phyloP scores from a whole-genome alignment of 225 moss, liverwort and hornwort species.

The Polytrichum formosum region DNA sequence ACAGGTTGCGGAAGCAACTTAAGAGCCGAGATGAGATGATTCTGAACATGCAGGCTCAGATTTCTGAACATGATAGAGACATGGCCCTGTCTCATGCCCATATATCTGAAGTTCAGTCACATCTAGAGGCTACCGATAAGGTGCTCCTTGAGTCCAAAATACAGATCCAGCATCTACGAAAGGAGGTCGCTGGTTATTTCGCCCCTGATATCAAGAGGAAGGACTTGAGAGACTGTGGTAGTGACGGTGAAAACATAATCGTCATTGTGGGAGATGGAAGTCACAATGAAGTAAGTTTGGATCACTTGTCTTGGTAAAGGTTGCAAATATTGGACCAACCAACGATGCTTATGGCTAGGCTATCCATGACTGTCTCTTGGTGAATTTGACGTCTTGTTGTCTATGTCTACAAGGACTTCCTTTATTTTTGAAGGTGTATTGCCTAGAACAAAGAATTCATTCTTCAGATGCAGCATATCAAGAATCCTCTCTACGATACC shows the following conservation, averaged over 20 bases:
- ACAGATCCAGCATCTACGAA: conserved; percentile 59
- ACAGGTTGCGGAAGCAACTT: conserved; percentile 77
- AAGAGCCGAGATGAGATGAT: conserved; percentile 94
- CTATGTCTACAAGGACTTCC: too few species aligned
- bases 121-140: conserved; percentile 43
- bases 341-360: neutral
- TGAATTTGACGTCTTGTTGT: too few species aligned
- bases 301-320: neutral
- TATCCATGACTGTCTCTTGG: neutral
- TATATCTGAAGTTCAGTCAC: conserved; percentile 50
- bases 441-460: too few species aligned
- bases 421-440: too few species aligned
- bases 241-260: too few species aligned
- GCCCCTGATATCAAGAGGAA: conserved; percentile 25
- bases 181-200: conserved; percentile 38
- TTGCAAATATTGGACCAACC: neutral
- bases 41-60: conserved; percentile 75
- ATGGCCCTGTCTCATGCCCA: conserved; percentile 47
- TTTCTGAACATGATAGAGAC: conserved; percentile 62
- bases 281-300: neutral
- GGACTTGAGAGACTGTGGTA: conserved; percentile 4
- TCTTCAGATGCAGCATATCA: too few species aligned
- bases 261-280: too few species aligned
- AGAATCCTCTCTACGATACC: too few species aligned
- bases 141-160: conserved; percentile 45